These are phyloP conservation scores for Peribolospora kevripleyi DNA, from an alignment of 768 basidiomycete species.

Conservation along the genomic window DNA sequence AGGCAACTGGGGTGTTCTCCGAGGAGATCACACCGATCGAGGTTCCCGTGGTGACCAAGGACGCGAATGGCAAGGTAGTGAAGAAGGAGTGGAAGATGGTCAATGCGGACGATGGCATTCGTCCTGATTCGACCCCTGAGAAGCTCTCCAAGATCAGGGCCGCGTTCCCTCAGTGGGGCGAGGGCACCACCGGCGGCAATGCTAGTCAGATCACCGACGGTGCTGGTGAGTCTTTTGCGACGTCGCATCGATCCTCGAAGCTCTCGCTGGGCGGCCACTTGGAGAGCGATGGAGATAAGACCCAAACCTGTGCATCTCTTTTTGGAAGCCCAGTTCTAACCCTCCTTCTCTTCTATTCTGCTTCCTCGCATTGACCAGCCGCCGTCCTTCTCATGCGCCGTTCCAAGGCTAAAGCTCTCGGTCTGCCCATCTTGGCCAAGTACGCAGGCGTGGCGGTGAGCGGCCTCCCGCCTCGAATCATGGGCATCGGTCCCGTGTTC, in stretches of 20 bases:
- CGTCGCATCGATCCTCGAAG: too few relatives aligned
- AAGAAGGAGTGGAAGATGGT: conserved; percentile 43
- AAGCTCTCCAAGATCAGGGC: conserved; percentile 58
- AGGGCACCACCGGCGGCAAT: conserved; percentile 30
- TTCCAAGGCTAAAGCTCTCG: conserved; percentile 48
- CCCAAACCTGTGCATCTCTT: too few relatives aligned
- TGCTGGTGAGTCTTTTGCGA: conserved; percentile 14
- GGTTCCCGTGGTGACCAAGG: conserved; percentile 48
- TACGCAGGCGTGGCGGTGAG: conserved; percentile 46
- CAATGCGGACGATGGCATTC: conserved; percentile 59
- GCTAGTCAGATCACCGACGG: conserved; percentile 80
- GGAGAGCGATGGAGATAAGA: too few relatives aligned
- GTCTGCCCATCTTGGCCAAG: conserved; percentile 47
- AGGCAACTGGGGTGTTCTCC: conserved; percentile 56
- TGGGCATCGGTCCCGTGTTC: conserved; percentile 53
- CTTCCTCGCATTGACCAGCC: conserved; percentile 20
- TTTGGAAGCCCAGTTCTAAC: too few relatives aligned
- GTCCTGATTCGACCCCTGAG: conserved; percentile 60
- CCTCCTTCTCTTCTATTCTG: too few relatives aligned
- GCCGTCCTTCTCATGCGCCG: conserved; percentile 60
- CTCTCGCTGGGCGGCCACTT: too few relatives aligned
- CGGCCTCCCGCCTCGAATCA: conserved; percentile 52
- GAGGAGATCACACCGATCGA: conserved; percentile 57
- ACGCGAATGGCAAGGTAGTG: conserved; percentile 21
- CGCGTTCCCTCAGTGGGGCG: conserved; percentile 50